Evolutionary conservation across 129 eudicot species (phyloP), one percentile per base, ranked within the genome.

Genomic region (Saposhnikovia divaricata): DNA sequence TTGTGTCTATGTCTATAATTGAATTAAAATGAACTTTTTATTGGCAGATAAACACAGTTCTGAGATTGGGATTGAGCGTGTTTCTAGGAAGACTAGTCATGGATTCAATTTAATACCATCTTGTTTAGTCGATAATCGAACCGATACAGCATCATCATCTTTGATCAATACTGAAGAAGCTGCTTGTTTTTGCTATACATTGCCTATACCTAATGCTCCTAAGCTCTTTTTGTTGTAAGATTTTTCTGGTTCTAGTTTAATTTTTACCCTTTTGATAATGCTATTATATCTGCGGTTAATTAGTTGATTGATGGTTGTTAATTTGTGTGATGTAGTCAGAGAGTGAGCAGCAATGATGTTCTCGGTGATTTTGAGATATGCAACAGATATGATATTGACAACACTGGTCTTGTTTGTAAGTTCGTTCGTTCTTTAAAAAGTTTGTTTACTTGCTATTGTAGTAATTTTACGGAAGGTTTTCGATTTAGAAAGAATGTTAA

Each of bases 401-500:
- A 95, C 87, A 95, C 98, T 1, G 98, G 98, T 45, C 91, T 95
- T 87, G 92, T 95, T 78, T 92, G 98, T 95, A 90, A 92, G 97
- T 91, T 78, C 25, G 75, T 76, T 65, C 77, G 63, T 61, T 51
- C 25, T 75, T 78, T 70, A 61, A 53, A 75, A 72, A 25, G 15
- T 51, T 9, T 75, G 78, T 25, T 13, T 66, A 8, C 18, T 27
- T 27, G 23, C 14, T 12, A 7, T 66, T 68, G 10, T 2, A 23
- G 38, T 73, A 11, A 6, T 40, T 73, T 23, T 3, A 44, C 2
- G 25, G 9, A 42, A 42, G 11, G 25, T 71, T 71, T 72, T 43
- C 38, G 1, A 43, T 18, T 72, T 19, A 40, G 25, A 23, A 45
- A 42, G 8, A 45, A 57, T 57, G 65, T 57, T 21, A 57, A 5